Evolutionary conservation across 345 rosid species (phyloP), one percentile per base, ranked within the genome.

Genomic region (Corymbia maculata): DNA sequence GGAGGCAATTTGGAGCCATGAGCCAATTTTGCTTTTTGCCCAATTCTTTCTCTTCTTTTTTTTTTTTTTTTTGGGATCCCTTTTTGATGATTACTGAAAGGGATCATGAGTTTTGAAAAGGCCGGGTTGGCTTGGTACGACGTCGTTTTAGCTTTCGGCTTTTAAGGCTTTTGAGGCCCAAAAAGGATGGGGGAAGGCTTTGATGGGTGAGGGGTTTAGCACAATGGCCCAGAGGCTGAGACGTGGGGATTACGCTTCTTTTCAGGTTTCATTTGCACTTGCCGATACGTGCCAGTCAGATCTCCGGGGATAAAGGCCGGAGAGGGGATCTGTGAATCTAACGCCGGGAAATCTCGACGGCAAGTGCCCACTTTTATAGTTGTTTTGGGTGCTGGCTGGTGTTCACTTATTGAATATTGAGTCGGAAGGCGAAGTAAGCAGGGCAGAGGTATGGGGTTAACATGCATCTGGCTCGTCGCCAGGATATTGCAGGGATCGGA

Each of bases 341-440:
- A 70, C 47, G 22, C 24, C 4, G 17, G 7, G 80, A 26, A 36
- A 70, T 36, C 6, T 2, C 47, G 2, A 11, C 24, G 8, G 10
- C 4, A 24, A 30, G 24, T 13, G 28, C 45, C 10, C 0, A 4
- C 9, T 53, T 57, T 9, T 19, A 16, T 32, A 8, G 24, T 32
- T 13, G 10, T 70, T 17, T 3, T 10, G 13, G 13, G 44, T 2
- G 1, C 7, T 0, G 6, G 1, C 21, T 2, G 22, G 44, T 17
- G 24, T 36, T 17, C 24, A 1, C 24, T 12, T 9, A 5, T 6
- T 4, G 7, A 32, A 5, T 17, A 2, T 8, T 24, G 47, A 36
- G 80, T 70, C 7, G 3, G 19, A 36, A 19, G 3, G 47, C 21
- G 45, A 19, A 45, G 5, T 17, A 16, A 36, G 7, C 11, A 36